Conservation (phyloP, 768 basidiomycete genomes). For the Xerocomellus intermedius region DNA sequence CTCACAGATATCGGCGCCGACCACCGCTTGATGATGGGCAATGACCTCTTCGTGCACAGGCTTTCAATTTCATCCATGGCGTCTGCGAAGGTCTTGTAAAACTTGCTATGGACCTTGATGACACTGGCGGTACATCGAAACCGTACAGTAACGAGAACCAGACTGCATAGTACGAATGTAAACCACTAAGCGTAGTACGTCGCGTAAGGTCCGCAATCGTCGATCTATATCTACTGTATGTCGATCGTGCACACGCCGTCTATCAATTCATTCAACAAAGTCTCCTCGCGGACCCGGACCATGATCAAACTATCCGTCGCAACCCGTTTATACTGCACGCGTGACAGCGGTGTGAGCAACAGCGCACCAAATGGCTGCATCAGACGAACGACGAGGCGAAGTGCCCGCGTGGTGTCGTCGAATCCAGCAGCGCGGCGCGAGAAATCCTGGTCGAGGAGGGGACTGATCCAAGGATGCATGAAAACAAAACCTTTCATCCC, state of each 20-base stretch:
- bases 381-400: slow-evolving; percentile 1
- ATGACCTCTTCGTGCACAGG: too few species aligned
- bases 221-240: not conserved
- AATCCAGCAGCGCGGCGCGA: not conserved
- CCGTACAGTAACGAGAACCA: too few species aligned
- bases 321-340: not conserved
- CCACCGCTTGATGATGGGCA: too few species aligned
- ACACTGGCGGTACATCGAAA: too few species aligned
- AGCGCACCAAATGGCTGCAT: slow-evolving; percentile 2
- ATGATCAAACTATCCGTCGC: not conserved
- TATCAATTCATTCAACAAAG: not conserved
- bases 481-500: not conserved
- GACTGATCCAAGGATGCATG: slow-evolving; percentile 14
- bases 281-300: not conserved
- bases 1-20: too few species aligned
- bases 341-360: not conserved
- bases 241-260: not conserved
- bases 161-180: too few species aligned
- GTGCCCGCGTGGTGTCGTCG: not conserved
- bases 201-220: too few species aligned
- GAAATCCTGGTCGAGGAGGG: slow-evolving; percentile 3
- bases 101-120: too few species aligned
- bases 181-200: too few species aligned
- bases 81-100: too few species aligned
- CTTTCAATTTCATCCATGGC: too few species aligned